These are phyloP conservation scores for Piedraia hortae DNA, from an alignment of 2,329 filamentous ascomycete genomes.

Conservation along the genomic window DNA sequence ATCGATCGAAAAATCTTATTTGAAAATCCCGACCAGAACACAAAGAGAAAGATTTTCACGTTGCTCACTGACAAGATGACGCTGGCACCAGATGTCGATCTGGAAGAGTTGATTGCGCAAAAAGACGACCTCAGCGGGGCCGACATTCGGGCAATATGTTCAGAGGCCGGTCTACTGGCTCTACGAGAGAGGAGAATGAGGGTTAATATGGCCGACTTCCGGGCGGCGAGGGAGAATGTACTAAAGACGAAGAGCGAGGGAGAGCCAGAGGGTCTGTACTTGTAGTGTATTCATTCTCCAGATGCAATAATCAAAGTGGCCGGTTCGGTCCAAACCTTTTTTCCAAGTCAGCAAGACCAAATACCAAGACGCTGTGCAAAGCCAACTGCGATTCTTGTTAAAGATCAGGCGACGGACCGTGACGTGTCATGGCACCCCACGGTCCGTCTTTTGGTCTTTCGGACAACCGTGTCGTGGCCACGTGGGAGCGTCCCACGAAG, in stretches of 20 bases:
- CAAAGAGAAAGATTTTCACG: slow-evolving; percentile 91
- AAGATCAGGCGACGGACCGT: too few relatives aligned
- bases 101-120: slow-evolving; percentile 94
- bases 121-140: slow-evolving; percentile 94
- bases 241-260: slow-evolving; percentile 97
- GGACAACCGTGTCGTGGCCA: too few relatives aligned
- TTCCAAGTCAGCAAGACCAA: too few relatives aligned
- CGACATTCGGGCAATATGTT: slow-evolving; percentile 97
- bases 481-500: too few relatives aligned
- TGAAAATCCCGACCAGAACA: slow-evolving; percentile 58
- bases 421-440: too few relatives aligned
- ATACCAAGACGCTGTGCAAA: too few relatives aligned
- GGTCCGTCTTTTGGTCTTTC: too few relatives aligned
- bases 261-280: slow-evolving; percentile 91
- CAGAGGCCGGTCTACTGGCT: slow-evolving; percentile 82
- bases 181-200: slow-evolving; percentile 87
- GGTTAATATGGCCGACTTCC: slow-evolving; percentile 96
- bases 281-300: too few relatives aligned
- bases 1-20: slow-evolving; percentile 93
- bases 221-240: slow-evolving; percentile 72
- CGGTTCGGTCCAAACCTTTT: too few relatives aligned
- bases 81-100: slow-evolving; percentile 80
- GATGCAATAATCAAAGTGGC: too few relatives aligned
- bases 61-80: slow-evolving; percentile 98
- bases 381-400: too few relatives aligned